Base-by-base conservation (phyloP, 768 basidiomycete genomes). In the Scleroderma citrinum region DNA sequence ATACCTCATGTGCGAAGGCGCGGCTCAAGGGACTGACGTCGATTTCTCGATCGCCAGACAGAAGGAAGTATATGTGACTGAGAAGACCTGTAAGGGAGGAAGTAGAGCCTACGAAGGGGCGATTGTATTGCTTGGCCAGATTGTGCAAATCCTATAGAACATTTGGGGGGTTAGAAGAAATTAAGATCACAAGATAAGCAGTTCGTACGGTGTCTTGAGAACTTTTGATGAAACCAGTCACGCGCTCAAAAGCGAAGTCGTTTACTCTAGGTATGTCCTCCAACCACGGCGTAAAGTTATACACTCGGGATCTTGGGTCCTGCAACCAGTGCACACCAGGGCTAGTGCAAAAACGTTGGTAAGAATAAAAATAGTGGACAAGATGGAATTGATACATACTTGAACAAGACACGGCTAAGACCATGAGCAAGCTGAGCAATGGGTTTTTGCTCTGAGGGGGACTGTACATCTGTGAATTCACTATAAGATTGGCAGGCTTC, bases 271-370 rank as follows among this genome's bases (percentile, higher is more conserved):
- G 91, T 40, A 99, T 78, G 2, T 67, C 64, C 65, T 89, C 79
- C 5, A 96, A 69, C 60, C 76, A 78, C 3, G 82, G 79, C 0
- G 82, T 66, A 61, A 92, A 97, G 60, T 94, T 94, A 69, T 88
- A 94, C 13, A 91, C 85, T 5, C 81, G 76, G 0, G 92, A 87
- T 16, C 87, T 76, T 1, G 91, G 88, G 60, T 98, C 92, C 58
- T 82, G 81, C 2, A 96, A 68, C 84, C 90, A 90, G 57, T 92
- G 89, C 1, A 94, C 85, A 10, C 90, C 89, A 5, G 87, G 89
- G 56, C 93, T 96, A 51, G 20, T 50, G 24, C 40, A 29, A 17
- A 7, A 6, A n/a, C 16, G 24, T 29, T 10, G 23, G 19, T 2
- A 13, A 6, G n/a, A 39, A n/a, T 23, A 13, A 4, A 26, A 26